Evolutionary conservation across 441 rosid species (phyloP).

Genomic region (Daphne laureola): DNA sequence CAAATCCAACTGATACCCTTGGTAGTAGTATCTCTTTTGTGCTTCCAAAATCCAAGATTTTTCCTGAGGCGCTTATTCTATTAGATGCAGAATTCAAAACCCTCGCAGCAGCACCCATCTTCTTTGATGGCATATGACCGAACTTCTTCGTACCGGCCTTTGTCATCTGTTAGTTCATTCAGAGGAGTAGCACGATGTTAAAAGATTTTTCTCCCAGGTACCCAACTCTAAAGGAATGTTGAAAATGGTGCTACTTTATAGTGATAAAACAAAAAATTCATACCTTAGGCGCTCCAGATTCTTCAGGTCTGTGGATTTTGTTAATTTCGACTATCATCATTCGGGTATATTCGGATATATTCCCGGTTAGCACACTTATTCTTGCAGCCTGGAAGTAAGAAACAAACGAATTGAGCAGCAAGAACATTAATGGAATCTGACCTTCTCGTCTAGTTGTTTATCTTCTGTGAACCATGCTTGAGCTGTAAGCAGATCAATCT

Average conservation of each 20-base stretch:
- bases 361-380: constrained; percentile 51
- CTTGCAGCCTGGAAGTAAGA: constrained; percentile 42
- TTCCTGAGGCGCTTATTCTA: no score
- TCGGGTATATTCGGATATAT: constrained; percentile 68
- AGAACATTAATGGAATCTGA: constrained; percentile 15
- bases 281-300: constrained; percentile 16
- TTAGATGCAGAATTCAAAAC: no score
- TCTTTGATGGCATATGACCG: no score
- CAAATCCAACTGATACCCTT: constrained; percentile 59
- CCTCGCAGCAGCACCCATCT: no score
- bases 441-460: constrained; percentile 71
- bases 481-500: constrained; percentile 73
- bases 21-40: constrained; percentile 31
- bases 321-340: constrained; percentile 55
- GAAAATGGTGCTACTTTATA: no score
- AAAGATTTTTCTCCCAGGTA: no score
- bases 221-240: no score
- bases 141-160: no score
- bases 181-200: no score
- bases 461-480: constrained; percentile 85
- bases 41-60: no score
- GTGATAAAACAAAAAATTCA: no score
- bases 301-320: constrained; percentile 27
- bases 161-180: no score
- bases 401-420: constrained; percentile 8